Percentiles rank a stretch among this genome's conserved stretches.
phyloP scores from a whole-genome alignment of 768 basidiomycete species.

The Leccinum arenicola region DNA sequence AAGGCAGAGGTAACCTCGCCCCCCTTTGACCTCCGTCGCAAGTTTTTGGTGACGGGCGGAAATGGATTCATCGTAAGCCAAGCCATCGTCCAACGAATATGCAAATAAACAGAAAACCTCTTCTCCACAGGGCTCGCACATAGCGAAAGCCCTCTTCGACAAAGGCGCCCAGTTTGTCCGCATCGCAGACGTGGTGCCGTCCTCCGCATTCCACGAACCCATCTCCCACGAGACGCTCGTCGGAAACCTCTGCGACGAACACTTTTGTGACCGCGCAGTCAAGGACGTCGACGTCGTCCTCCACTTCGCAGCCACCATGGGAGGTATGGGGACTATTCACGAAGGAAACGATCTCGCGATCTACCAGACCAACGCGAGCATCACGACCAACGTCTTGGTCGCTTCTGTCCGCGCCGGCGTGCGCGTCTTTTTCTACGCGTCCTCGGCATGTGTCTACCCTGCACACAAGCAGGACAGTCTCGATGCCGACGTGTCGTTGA shows the following conservation, averaged over 20 bases:
- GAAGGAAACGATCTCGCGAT: slow-evolving; percentile 46
- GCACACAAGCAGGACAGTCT: slow-evolving; percentile 36
- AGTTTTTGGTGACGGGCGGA: slow-evolving; percentile 47
- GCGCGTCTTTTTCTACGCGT: slow-evolving; percentile 49
- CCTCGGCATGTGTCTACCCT: slow-evolving; percentile 60
- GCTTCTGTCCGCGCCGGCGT: slow-evolving; percentile 40
- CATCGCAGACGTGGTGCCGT: slow-evolving; percentile 39
- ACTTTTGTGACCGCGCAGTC: slow-evolving; percentile 37
- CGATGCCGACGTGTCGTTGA: slow-evolving; percentile 40
- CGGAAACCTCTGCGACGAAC: slow-evolving; percentile 46
- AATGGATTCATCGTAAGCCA: slow-evolving; percentile 51
- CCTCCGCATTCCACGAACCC: slow-evolving; percentile 15
- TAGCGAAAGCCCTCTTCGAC: slow-evolving; percentile 39
- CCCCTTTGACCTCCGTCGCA: slow-evolving; percentile 1
- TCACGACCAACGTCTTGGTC: slow-evolving; percentile 46
- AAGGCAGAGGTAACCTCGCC: background rate
- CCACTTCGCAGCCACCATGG: slow-evolving; percentile 63
- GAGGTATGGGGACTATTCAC: slow-evolving; percentile 64
- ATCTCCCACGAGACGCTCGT: slow-evolving; percentile 36
- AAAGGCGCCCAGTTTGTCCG: slow-evolving; percentile 36
- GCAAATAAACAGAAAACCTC: background rate
- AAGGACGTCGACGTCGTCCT: slow-evolving; percentile 43
- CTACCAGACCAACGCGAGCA: slow-evolving; percentile 47
- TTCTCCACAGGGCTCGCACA: slow-evolving; percentile 45
- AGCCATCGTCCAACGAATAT: background rate